Base-by-base conservation (phyloP, 192 early-diverging fungal species). In the Gorgonomyces haynaldii region DNA sequence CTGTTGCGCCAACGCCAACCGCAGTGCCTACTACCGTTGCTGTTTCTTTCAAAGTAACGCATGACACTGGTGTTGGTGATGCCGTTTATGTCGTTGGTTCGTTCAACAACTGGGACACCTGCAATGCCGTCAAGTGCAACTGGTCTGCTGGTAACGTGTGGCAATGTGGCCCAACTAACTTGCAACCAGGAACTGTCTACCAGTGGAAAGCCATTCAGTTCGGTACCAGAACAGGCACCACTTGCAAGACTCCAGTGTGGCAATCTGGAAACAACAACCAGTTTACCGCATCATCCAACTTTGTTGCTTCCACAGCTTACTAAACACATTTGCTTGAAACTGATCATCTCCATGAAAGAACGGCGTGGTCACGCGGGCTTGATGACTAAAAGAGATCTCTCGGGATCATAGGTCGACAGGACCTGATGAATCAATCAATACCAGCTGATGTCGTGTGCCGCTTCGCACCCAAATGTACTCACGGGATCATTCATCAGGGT, bases 101-200 rank as follows among this genome's bases (percentile, higher is more conserved):
- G 12, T 46, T 46, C 20, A 46, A 46, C 45, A 30, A 46, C 20
- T 46, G 45, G 45, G 45, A 30, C 13, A 30, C 45, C 6, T 46
- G 45, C 17, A 22, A 16, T 16, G 45, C 27, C 9, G 20, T 46
- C 12, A 19, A 30, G 21, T 46, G 45, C 27, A 7, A 30, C 10
- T 46, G 45, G 45, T 22, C 45, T 8, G 7, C 6, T 12, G 27
- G 45, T 10, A 29, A 46, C 15, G 30, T 46, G n/a, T 46, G 39
- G 39, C 20, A 41, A 41, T 41, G 39, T 37, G 36, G 36, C 36
- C 15, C n/a, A 37, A 37, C n/a, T 37, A 4, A 4, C 19, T 3
- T 37, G n/a, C 19, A 17, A 15, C n/a, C n/a, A 6, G 30, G 5
- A 5, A 8, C 30, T 32, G 30, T 5, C 30, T 32, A 32, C 5